Evolutionary conservation across 2,329 filamentous ascomycete genomes (phyloP), one percentile per base, ranked within the genome.

Genomic region (Verticillium nonalfalfae): DNA sequence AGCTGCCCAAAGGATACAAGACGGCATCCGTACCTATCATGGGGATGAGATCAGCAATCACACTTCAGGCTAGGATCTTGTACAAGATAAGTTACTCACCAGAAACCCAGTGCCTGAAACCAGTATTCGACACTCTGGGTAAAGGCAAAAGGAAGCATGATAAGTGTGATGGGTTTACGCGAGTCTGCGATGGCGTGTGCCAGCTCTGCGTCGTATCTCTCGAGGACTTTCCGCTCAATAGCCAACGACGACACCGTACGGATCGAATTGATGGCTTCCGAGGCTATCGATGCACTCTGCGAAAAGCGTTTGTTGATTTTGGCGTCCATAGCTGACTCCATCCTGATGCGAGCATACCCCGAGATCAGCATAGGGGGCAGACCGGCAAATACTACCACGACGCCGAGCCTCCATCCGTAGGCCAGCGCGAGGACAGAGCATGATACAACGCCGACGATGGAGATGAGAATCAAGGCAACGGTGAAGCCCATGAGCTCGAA

Each of bases 401-500:
- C 68, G 0, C 74, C 76, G 1, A 83, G 68, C 39, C 76, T 80
- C 78, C 77, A 83, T 1, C 73, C 74, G 59, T 74, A 71, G 0
- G 68, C 73, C 2, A 83, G 64, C 0, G 76, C 71, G 0, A 83
- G 65, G 1, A 77, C 70, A 26, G 71, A 73, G 60, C 71, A 75
- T 2, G 73, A 69, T 1, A 78, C 34, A 0, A 83, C 63, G 34
- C 73, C 80, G 45, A 79, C 62, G 1, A 77, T n/a, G 6, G 74
- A 68, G 21, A 79, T 72, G 1, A 80, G 56, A 13, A 82, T 74
- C 6, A 81, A 62, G 1, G 70, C 72, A 7, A 81, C 65, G 52
- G 76, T 82, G 56, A 75, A 68, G 1, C 76, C 75, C 56, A 81
- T 72, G 3, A 83, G 70, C 39, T 81, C 79, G 7, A 79, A 70